phyloP scores from a whole-genome alignment of 2,329 filamentous ascomycete species.

The Colletotrichum orbiculare region DNA sequence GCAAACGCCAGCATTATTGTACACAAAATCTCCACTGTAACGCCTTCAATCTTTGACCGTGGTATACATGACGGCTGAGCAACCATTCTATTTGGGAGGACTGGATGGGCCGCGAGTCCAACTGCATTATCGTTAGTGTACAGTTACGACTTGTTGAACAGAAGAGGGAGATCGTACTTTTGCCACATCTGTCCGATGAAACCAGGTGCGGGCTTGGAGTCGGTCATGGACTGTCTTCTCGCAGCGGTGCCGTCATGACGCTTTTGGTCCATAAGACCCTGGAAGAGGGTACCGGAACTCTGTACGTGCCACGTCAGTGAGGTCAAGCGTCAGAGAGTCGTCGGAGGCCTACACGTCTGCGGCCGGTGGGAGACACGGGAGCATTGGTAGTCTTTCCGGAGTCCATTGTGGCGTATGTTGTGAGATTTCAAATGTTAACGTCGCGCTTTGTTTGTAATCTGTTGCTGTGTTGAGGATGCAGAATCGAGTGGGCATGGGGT shows the following conservation, averaged over 20 bases:
- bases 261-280: conserved; percentile 63
- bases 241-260: conserved; percentile 56
- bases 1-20: not conserved
- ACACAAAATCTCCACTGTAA: conserved; percentile 11
- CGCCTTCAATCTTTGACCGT: not conserved
- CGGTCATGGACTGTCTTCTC: conserved; percentile 66
- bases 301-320: conserved; percentile 38
- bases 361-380: conserved; percentile 17
- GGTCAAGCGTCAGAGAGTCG: rapidly evolving
- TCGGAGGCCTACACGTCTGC: conserved; percentile 27
- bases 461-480: no score
- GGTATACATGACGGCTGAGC: no score
- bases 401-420: conserved; percentile 21
- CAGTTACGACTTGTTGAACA: rapidly evolving
- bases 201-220: conserved; percentile 62
- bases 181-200: conserved; percentile 68
- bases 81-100: conserved; percentile 40
- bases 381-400: conserved; percentile 30
- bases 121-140: conserved; percentile 38
- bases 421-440: not conserved
- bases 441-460: not conserved
- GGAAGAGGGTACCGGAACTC: conserved; percentile 63
- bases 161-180: conserved; percentile 53
- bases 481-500: no score
- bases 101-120: conserved; percentile 46